Conservation (phyloP, 441 rosid species). For the Geranium incanum region DNA sequence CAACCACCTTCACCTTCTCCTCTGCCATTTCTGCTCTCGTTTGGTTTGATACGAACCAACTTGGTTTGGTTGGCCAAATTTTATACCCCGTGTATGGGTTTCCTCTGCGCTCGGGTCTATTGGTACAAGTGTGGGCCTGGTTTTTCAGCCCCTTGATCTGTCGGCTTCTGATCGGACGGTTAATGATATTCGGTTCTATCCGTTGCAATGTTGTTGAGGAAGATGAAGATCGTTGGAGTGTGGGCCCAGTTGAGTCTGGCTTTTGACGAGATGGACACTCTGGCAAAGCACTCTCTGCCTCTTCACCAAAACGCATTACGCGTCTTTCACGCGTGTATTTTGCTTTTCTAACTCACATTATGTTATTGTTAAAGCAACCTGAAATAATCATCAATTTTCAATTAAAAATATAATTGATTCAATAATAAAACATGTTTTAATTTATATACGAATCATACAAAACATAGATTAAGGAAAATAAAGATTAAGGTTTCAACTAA, state of each 20-base stretch:
- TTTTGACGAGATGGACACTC: neutral
- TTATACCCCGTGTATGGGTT: neutral
- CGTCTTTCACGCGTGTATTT: neutral
- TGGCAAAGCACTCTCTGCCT: too few relatives aligned
- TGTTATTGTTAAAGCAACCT: too few relatives aligned
- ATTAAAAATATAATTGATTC: too few relatives aligned
- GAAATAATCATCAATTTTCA: too few relatives aligned
- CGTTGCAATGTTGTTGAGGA: too few relatives aligned
- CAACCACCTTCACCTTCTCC: neutral
- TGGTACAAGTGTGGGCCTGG: neutral
- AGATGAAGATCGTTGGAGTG: neutral
- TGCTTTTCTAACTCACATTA: neutral
- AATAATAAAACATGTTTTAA: too few relatives aligned
- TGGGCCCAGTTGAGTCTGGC: neutral
- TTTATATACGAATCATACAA: too few relatives aligned
- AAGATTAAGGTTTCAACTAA: too few relatives aligned
- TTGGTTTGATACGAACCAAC: neutral
- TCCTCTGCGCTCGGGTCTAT: neutral
- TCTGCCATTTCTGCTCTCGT: neutral
- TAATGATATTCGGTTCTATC: neutral
- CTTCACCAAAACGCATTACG: neutral
- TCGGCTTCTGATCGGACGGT: neutral
- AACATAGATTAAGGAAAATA: too few relatives aligned
- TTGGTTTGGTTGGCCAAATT: neutral
- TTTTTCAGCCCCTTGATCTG: neutral